Percentiles rank a stretch among this genome's conserved stretches.
phyloP scores from a whole-genome alignment of 345 rosid species.

The Eucalyptus microcorys region DNA sequence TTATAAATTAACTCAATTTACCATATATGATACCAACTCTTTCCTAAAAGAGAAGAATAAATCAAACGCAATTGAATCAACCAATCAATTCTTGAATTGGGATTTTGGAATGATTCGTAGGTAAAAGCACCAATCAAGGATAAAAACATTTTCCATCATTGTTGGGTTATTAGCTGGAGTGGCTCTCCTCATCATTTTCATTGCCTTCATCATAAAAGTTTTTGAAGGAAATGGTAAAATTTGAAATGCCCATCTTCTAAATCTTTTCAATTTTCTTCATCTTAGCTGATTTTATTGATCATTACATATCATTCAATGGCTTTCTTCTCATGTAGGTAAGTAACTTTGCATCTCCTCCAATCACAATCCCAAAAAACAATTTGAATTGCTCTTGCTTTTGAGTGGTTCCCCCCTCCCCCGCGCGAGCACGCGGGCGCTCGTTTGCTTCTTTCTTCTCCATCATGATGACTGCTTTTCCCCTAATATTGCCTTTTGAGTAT shows the following conservation, averaged over 20 bases:
- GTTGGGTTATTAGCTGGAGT: slow-evolving; percentile 73
- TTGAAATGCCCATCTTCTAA: slow-evolving; percentile 18
- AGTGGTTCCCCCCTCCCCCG: neutral
- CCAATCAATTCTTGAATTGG: neutral
- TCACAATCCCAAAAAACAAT: neutral
- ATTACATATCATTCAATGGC: too few species aligned
- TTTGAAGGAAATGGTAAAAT: slow-evolving; percentile 6
- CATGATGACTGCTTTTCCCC: neutral
- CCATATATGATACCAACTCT: too few species aligned
- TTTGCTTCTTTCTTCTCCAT: neutral
- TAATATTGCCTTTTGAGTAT: neutral
- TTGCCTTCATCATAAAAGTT: slow-evolving; percentile 44
- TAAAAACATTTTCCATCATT: slow-evolving; percentile 77
- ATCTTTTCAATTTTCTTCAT: neutral
- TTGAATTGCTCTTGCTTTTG: neutral
- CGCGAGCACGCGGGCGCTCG: too few species aligned
- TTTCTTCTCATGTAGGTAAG: neutral
- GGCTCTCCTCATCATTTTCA: slow-evolving; percentile 67
- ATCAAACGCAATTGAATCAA: neutral
- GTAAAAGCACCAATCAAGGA: slow-evolving; percentile 17
- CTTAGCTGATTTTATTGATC: too few species aligned
- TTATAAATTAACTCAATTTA: neutral
- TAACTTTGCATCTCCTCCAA: neutral
- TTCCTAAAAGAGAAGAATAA: neutral
- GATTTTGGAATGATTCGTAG: neutral